Conservation (phyloP, 768 basidiomycete genomes). For the Grammothele lineata region DNA sequence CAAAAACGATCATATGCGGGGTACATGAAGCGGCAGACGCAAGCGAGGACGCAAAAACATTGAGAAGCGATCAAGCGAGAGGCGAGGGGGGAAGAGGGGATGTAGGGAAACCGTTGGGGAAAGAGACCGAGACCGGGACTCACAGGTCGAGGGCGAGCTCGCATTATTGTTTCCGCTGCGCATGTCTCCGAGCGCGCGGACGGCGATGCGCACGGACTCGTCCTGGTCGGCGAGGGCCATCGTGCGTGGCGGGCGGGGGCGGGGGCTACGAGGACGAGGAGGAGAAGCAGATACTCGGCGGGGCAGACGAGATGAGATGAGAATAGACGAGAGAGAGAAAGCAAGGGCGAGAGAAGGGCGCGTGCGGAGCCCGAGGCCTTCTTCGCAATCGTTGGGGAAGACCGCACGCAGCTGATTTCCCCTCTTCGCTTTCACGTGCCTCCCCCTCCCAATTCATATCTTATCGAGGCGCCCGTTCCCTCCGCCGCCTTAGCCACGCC, state of each 20-base stretch:
- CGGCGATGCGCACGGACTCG: slow-evolving; percentile 76
- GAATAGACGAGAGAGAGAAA: not conserved
- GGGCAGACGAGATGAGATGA: not conserved
- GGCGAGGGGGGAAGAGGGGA: too few species aligned
- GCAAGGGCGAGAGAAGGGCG: not conserved
- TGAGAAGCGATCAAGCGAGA: too few species aligned
- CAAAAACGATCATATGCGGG: too few species aligned
- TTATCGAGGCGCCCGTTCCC: slow-evolving; percentile 10
- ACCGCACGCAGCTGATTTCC: slow-evolving; percentile 12
- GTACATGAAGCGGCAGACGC: too few species aligned
- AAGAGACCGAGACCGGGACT: slow-evolving; percentile 7
- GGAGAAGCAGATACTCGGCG: not conserved
- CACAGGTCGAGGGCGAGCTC: slow-evolving; percentile 24
- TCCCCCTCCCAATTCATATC: slow-evolving; percentile 6
- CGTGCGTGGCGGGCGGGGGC: not conserved
- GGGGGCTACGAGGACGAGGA: not conserved
- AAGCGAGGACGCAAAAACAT: too few species aligned
- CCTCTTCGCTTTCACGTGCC: slow-evolving; percentile 13
- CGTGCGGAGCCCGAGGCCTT: too few species aligned
- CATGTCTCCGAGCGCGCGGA: slow-evolving; percentile 76
- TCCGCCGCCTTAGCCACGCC: not conserved
- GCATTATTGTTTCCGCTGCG: slow-evolving; percentile 39
- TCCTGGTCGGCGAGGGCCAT: slow-evolving; percentile 50
- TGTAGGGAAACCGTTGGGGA: not conserved
- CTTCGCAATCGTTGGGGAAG: not conserved